A percentile compares a stretch with the other conserved stretches of the same genome.
Conservation (phyloP, 371 early-diverging fungal species). For the Dichotomocladium elegans region DNA sequence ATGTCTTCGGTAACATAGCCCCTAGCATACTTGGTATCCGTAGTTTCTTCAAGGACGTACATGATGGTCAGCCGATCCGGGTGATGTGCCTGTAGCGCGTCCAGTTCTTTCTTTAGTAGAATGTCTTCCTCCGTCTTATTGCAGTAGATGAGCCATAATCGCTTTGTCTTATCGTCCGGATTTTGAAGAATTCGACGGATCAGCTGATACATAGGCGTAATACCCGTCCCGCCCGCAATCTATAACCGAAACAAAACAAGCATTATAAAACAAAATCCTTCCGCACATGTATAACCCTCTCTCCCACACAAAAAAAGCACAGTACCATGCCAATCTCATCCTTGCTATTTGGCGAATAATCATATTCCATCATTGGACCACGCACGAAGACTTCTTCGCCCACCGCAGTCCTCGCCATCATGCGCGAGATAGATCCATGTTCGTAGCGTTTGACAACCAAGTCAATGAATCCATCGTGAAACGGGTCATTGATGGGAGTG, state of each 20-base stretch:
- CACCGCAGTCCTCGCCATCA: slow-evolving; percentile 33
- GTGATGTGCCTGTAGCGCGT: slow-evolving; percentile 61
- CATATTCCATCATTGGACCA: slow-evolving; percentile 59
- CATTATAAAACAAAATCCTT: no score
- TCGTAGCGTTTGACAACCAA: slow-evolving; percentile 60
- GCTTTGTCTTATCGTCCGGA: slow-evolving; percentile 73
- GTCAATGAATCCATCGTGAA: slow-evolving; percentile 49
- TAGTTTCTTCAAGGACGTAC: slow-evolving; percentile 82
- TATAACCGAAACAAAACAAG: no score
- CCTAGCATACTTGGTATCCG: slow-evolving; percentile 60
- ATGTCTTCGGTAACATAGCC: slow-evolving; percentile 82
- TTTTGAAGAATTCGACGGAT: slow-evolving; percentile 74
- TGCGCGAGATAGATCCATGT: slow-evolving; percentile 51
- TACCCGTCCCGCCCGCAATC: slow-evolving; percentile 93
- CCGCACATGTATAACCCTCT: no score
- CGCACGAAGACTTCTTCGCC: slow-evolving; percentile 49
- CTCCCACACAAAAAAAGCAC: no score
- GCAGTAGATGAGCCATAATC: slow-evolving; percentile 80
- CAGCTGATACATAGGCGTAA: slow-evolving; percentile 93
- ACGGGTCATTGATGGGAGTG: slow-evolving; percentile 56
- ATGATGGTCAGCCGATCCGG: slow-evolving; percentile 77
- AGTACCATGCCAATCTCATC: slow-evolving; percentile 65
- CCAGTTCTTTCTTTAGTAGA: slow-evolving; percentile 77
- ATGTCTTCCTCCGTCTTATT: slow-evolving; percentile 88
- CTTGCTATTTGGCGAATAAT: slow-evolving; percentile 31